phyloP scores from a whole-genome alignment of 2,329 filamentous ascomycete species.

The Nemania serpens region DNA sequence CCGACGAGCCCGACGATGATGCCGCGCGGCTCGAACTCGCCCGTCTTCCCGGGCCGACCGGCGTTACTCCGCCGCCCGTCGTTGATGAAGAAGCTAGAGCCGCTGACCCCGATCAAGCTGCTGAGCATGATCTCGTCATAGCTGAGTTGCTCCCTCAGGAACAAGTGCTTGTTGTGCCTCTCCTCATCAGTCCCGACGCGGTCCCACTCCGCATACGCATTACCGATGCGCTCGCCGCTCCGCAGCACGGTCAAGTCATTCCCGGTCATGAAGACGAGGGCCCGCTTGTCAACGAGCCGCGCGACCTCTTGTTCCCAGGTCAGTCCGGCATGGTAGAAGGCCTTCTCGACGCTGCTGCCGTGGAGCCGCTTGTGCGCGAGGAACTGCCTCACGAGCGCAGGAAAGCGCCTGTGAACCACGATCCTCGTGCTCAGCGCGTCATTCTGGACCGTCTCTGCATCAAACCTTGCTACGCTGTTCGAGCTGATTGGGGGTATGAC shows the following conservation, averaged over 20 bases:
- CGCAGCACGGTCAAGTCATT: conserved; percentile 35
- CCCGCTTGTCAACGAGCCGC: conserved; percentile 36
- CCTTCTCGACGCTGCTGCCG: conserved; percentile 32
- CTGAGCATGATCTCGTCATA: conserved; percentile 45
- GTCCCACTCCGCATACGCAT: conserved; percentile 35
- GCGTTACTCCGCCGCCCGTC: conserved; percentile 36
- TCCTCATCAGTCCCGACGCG: conserved; percentile 35
- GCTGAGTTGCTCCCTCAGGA: conserved; percentile 38
- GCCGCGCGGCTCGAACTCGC: conserved; percentile 36
- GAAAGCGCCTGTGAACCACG: conserved; percentile 35
- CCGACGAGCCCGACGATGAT: conserved; percentile 43
- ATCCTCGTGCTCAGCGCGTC: conserved; percentile 38
- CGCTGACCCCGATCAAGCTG: conserved; percentile 40
- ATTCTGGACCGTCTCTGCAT: conserved; percentile 20
- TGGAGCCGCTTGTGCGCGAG: conserved; percentile 36
- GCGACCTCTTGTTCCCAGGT: conserved; percentile 33
- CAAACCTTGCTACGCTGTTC: conserved; percentile 36
- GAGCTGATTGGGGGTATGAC: conserved; percentile 27
- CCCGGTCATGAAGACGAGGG: conserved; percentile 33
- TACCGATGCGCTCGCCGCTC: conserved; percentile 8
- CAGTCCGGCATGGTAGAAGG: conserved; percentile 32
- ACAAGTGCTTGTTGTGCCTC: conserved; percentile 21
- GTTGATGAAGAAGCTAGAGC: conserved; percentile 41
- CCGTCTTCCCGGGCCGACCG: conserved; percentile 3
- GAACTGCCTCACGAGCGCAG: conserved; percentile 35